Conservation (phyloP, 2,329 filamentous ascomycete species). For the Tolypocladium nubicola region DNA sequence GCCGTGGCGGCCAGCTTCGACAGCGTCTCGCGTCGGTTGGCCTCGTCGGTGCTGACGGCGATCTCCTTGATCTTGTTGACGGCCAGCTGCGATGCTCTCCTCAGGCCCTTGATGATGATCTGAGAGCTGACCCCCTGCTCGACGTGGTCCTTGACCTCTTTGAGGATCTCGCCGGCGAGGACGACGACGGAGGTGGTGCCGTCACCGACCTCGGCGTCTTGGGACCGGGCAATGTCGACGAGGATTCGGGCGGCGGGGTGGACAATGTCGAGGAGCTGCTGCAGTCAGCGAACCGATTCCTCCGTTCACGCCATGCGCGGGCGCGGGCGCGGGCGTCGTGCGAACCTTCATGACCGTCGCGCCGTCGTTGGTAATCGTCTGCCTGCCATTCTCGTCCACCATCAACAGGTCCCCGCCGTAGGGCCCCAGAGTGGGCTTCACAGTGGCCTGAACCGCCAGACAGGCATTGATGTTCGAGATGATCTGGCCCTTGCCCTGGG, state of each 20-base stretch:
- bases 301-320: background rate
- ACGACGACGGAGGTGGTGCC: constrained; percentile 97
- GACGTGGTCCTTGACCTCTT: constrained; percentile 91
- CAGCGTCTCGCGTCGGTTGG: constrained; percentile 78
- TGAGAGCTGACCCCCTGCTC: constrained; percentile 96
- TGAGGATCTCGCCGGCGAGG: constrained; percentile 91
- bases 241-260: constrained; percentile 95
- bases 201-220: constrained; percentile 98
- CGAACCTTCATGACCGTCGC: constrained; percentile 96
- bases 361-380: constrained; percentile 98
- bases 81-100: constrained; percentile 78
- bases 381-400: constrained; percentile 87
- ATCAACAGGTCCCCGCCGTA: constrained; percentile 95
- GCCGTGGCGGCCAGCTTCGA: constrained; percentile 84
- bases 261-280: constrained; percentile 88
- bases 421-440: constrained; percentile 90
- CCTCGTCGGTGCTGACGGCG: constrained; percentile 72
- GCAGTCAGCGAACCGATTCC: background rate
- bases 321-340: background rate
- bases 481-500: constrained; percentile 93
- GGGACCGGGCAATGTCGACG: constrained; percentile 94
- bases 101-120: constrained; percentile 91
- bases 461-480: constrained; percentile 98
- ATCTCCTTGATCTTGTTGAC: constrained; percentile 99
- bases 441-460: constrained; percentile 86